phyloP scores from a whole-genome alignment of 2,329 filamentous ascomycete genomes.

The Graphilbum ipis-grandicollis region DNA sequence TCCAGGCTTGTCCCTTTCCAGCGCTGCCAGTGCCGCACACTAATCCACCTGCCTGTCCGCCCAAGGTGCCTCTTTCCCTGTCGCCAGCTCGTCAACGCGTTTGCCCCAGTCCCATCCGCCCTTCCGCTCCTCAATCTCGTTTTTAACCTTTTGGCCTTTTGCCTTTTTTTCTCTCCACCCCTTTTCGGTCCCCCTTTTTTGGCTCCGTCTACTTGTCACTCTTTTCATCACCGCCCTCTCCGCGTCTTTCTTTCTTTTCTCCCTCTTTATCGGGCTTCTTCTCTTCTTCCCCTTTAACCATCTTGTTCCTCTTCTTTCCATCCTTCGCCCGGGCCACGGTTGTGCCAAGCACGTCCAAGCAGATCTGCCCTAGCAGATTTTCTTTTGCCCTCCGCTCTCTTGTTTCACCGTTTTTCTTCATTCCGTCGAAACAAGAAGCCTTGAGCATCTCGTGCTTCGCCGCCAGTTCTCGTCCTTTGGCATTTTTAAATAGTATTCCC shows the following conservation, averaged over 20 bases:
- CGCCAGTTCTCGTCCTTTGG: too few species aligned
- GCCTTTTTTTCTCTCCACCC: conserved; percentile 8
- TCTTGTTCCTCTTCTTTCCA: background rate
- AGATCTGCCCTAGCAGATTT: background rate
- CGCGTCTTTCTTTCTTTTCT: conserved; percentile 14
- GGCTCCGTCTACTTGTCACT: conserved; percentile 20
- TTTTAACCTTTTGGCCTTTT: too few species aligned
- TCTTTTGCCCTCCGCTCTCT: background rate
- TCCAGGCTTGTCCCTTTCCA: background rate
- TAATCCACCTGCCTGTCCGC: too few species aligned
- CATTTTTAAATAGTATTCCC: too few species aligned
- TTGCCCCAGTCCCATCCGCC: background rate
- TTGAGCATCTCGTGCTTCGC: too few species aligned
- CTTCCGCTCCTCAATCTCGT: conserved; percentile 6
- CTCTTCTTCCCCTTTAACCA: background rate
- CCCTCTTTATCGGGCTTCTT: conserved; percentile 1
- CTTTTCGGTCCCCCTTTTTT: conserved; percentile 13
- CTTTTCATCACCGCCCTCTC: conserved; percentile 19
- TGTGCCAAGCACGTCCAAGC: background rate
- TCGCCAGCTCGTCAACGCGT: conserved; percentile 3
- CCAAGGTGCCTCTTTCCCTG: conserved; percentile 4
- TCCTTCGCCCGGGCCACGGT: background rate
- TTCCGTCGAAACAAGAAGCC: too few species aligned
- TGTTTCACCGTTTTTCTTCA: background rate
- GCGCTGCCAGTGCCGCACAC: too few species aligned